Base-by-base conservation (phyloP, 192 early-diverging fungal genomes). In the Polychytrium aggregatum region DNA sequence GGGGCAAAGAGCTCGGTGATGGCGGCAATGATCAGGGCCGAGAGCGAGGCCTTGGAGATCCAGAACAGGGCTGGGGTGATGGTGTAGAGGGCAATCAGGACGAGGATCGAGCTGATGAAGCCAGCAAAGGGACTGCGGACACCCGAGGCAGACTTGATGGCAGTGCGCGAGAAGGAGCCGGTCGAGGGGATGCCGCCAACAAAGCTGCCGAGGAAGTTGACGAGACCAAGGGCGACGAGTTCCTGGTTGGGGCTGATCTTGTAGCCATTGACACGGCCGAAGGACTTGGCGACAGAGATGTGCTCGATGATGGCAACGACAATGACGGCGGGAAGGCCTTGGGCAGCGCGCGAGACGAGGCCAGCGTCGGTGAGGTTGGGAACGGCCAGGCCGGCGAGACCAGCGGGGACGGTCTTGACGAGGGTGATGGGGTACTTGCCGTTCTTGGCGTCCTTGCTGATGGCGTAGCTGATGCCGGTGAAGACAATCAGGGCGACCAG, bases 111-210 rank as follows among this genome's bases (percentile, higher is more conserved):
- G 16, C 85, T 86, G 65, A 90, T 71, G 46, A 89, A 59, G 28
- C 81, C 82, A 17, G 84, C 81, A 18, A 87, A 57, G 5, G 90
- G 90, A 6, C 87, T 82, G 35, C 81, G 69, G 26, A 85, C 83
- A 16, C 93, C 93, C 10, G 88, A 87, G 56, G 82, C 78, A 52
- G 86, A 74, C 67, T 90, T 93, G 62, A 97, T 79, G 38, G 91
- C 90, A 0, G 86, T 85, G 37, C 93, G 83, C 11, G 88, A 90
- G 71, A 97, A 94, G 7, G 88, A 90, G 37, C 91, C 93, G 14
- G 93, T 93, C 0, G 85, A 74, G 18, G 91, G 83, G 67, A 85
- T 92, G 9, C 77, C 85, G 44, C 82, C 74, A 63, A 97, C 84
- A 62, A 94, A 91, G 7, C 85, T 82, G 9, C 81, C 87, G 56